Base-by-base conservation (phyloP, 495 filamentous ascomycete species). In the Penicilliopsis zonata region DNA sequence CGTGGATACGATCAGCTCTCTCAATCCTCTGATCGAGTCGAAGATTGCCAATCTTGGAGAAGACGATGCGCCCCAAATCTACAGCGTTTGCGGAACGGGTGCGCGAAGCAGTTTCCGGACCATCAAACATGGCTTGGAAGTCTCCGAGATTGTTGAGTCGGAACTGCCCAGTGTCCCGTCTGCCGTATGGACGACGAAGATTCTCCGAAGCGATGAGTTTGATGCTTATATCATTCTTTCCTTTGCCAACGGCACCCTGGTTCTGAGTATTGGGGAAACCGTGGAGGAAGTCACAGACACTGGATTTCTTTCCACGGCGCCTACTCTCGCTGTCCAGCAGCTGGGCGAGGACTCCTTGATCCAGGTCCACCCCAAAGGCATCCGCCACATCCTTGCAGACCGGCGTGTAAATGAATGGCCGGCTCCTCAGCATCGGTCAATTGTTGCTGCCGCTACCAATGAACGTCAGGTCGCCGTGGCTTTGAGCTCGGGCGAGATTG, bases 31-130 rank as follows among this genome's bases (percentile, higher is more conserved):
- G 40, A 69, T 93, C 50, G 86, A 90, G 43, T 87, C 82, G 54
- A 87, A 90, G 48, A 74, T 96, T 18, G 78, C 75, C 16, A 95
- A 99, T 43, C 58, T 93, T 12, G 80, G 78, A 0, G 77, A 82
- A 28, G 90, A 94, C 39, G 92, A 96, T 47, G 87, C 88, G 2
- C 90, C 90, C 9, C 92, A 99, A 50, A 94, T 99, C 22, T 95
- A 94, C 58, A 76, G 85, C 0, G 68, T 95, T 10, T 90, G 81
- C 49, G 90, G 90, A 3, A 80, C 80, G 19, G 83, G 90, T 6
- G 84, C 85, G 32, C 67, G 82, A 36, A 95, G 88, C 49, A 80
- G 76, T 13, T 93, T 99, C 56, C 73, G 87, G 34, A 93, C 78
- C 20, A 61, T 95, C 12, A 92, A 90, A 46, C 86, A 99, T 53